Conservation (phyloP, 192 early-diverging fungal species). For the Umbelopsis ramanniana region DNA sequence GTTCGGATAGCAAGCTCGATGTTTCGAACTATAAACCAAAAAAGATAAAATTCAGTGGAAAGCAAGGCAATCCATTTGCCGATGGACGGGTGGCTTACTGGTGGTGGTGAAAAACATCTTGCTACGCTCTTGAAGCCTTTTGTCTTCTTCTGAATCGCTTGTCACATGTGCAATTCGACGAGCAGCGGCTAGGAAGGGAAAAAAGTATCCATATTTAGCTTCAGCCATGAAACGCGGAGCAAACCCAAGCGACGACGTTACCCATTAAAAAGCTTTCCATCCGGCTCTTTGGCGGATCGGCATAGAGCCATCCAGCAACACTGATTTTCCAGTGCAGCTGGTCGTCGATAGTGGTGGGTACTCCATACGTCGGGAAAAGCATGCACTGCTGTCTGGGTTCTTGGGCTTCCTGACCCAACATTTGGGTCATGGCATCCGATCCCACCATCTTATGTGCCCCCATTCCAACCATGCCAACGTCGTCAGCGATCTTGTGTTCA, state of each 20-base stretch:
- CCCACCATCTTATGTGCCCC: neutral
- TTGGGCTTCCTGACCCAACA: neutral
- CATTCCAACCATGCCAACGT: slow-evolving; percentile 9
- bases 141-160: slow-evolving; percentile 33
- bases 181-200: neutral
- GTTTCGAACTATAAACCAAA: no score
- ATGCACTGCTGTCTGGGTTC: slow-evolving; percentile 29
- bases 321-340: slow-evolving; percentile 27
- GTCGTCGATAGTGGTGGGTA: slow-evolving; percentile 12
- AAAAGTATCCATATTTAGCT: no score
- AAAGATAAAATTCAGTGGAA: no score
- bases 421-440: slow-evolving; percentile 6
- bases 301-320: slow-evolving; percentile 36
- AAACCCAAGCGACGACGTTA: no score
- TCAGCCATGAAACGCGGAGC: neutral
- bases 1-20: slow-evolving; percentile 29
- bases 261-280: slow-evolving; percentile 31
- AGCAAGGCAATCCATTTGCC: neutral
- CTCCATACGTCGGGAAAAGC: slow-evolving; percentile 38
- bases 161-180: slow-evolving; percentile 25
- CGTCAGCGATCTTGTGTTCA: neutral
- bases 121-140: slow-evolving; percentile 20
- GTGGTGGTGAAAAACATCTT: slow-evolving; percentile 32
- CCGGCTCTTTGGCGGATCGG: slow-evolving; percentile 26
- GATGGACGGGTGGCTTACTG: neutral